A percentile compares a stretch with the other conserved stretches of the same genome.
These are phyloP conservation scores for Citrus trifoliata DNA, from an alignment of 345 rosid species.

Conservation along the genomic window DNA sequence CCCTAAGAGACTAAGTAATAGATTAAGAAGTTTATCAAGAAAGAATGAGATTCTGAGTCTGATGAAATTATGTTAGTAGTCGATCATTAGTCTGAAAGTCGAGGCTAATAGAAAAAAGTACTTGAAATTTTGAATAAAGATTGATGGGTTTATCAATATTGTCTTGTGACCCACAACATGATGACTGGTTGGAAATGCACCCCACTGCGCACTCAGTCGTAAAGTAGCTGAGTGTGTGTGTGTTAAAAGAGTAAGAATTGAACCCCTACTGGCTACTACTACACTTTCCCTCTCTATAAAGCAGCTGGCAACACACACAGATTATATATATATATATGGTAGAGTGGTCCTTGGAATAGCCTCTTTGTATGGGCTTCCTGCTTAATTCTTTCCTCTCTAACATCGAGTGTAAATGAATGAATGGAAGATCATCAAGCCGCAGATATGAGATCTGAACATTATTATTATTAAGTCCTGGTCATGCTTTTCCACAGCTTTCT, in stretches of 20 bases:
- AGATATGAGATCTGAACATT: constrained; percentile 28
- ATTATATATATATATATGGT: constrained; percentile 26
- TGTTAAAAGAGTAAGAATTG: constrained; percentile 10
- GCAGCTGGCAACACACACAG: constrained; percentile 29
- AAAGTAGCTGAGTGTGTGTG: constrained; percentile 18
- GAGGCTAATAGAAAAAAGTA: background rate
- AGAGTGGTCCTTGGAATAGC: constrained; percentile 49
- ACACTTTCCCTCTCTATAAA: constrained; percentile 37
- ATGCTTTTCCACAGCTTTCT: constrained; percentile 95
- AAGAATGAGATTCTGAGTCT: no score
- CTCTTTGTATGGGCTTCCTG: constrained; percentile 24
- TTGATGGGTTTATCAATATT: background rate
- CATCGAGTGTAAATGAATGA: no score
- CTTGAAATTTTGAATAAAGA: background rate
- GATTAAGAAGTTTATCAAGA: no score
- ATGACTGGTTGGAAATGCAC: constrained; percentile 18
- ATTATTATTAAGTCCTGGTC: constrained; percentile 40
- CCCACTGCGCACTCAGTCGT: constrained; percentile 50
- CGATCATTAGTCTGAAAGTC: no score
- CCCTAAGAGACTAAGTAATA: no score
- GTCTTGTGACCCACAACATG: background rate
- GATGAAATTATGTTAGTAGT: no score
- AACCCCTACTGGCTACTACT: constrained; percentile 33
- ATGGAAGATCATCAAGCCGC: no score
- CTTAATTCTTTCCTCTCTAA: background rate